phyloP scores from a whole-genome alignment of 345 rosid genomes.

The Melaleuca quinquenervia region DNA sequence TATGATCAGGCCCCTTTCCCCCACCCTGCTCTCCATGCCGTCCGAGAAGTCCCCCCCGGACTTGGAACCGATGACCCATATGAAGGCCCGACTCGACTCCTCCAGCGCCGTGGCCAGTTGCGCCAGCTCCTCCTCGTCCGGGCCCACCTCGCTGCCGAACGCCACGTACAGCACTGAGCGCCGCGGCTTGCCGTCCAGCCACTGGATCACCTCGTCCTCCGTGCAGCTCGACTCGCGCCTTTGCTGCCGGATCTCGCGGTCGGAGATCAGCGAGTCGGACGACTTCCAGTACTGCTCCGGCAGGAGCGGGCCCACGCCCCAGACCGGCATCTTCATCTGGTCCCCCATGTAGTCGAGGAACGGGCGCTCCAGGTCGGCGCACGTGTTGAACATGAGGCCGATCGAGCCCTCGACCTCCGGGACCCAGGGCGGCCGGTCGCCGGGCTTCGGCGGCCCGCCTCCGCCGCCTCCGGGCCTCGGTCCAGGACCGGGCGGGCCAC shows the following conservation, averaged over 20 bases:
- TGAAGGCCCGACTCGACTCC: conserved; percentile 3
- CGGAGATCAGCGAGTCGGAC: conserved; percentile 5
- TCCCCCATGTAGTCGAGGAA: conserved; percentile 13
- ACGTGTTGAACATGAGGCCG: conserved; percentile 28
- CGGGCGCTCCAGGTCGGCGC: conserved; percentile 18
- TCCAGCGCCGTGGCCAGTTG: conserved; percentile 2
- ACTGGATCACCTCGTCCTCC: conserved; percentile 2
- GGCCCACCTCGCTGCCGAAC: conserved; percentile 12
- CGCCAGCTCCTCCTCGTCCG: conserved; percentile 1
- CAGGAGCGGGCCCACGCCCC: conserved; percentile 33
- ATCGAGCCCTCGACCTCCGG: conserved; percentile 1
- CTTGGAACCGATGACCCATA: conserved; percentile 11
- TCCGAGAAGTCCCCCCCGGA: neutral
- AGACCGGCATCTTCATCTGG: conserved; percentile 15
- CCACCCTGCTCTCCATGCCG: conserved; percentile 10
- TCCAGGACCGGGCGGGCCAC: neutral
- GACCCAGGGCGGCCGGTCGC: conserved; percentile 24
- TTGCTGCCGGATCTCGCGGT: conserved; percentile 1
- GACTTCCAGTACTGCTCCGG: conserved; percentile 19
- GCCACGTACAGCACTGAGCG: conserved; percentile 9
- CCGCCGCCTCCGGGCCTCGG: neutral
- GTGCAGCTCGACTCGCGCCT: neutral
- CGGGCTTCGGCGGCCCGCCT: conserved; percentile 15
- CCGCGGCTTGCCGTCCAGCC: conserved; percentile 9
- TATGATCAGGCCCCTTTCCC: conserved; percentile 24